Evolutionary conservation across 2,329 filamentous ascomycete species (phyloP).

Genomic region (Lecanosticta acicola): DNA sequence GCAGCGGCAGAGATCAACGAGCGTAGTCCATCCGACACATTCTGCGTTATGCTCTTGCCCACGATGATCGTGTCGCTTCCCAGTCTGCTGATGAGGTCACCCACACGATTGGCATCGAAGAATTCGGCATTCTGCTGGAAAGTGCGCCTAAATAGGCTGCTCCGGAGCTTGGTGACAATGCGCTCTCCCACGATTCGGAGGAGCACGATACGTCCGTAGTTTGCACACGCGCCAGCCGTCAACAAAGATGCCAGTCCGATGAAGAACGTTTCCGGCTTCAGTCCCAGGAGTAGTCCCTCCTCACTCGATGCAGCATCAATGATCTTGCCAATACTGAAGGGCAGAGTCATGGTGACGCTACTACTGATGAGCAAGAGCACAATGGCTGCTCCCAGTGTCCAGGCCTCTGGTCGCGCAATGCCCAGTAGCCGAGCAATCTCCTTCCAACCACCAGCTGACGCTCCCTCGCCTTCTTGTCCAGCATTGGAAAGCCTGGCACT

Average conservation of each 20-base stretch:
- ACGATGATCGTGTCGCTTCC: conserved; percentile 97
- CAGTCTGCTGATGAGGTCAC: conserved; percentile 90
- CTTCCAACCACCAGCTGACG: conserved; percentile 51
- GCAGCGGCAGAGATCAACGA: conserved; percentile 84
- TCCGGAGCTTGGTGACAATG: conserved; percentile 83
- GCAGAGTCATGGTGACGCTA: conserved; percentile 89
- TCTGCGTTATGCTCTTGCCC: conserved; percentile 97
- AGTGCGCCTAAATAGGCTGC: conserved; percentile 83
- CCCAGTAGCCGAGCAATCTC: conserved; percentile 85
- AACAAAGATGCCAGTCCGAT: conserved; percentile 67
- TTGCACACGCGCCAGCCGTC: conserved; percentile 77
- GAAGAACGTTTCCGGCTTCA: conserved; percentile 86
- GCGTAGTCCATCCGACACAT: conserved; percentile 90
- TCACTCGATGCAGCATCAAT: conserved; percentile 81
- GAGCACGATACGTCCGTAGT: conserved; percentile 90
- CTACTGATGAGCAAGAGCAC: conserved; percentile 83
- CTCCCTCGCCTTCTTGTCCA: conserved; percentile 47
- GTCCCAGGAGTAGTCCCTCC: conserved; percentile 68
- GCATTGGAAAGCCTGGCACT: conserved; percentile 83
- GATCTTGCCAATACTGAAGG: conserved; percentile 93
- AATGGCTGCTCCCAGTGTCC: conserved; percentile 74
- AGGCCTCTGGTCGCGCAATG: conserved; percentile 80
- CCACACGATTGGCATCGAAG: conserved; percentile 95
- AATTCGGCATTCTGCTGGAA: conserved; percentile 98
- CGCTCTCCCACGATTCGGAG: conserved; percentile 91